Evolutionary conservation across 2,329 filamentous ascomycete genomes (phyloP), one percentile per base, ranked within the genome.

Genomic region (Paraphoma sp.): DNA sequence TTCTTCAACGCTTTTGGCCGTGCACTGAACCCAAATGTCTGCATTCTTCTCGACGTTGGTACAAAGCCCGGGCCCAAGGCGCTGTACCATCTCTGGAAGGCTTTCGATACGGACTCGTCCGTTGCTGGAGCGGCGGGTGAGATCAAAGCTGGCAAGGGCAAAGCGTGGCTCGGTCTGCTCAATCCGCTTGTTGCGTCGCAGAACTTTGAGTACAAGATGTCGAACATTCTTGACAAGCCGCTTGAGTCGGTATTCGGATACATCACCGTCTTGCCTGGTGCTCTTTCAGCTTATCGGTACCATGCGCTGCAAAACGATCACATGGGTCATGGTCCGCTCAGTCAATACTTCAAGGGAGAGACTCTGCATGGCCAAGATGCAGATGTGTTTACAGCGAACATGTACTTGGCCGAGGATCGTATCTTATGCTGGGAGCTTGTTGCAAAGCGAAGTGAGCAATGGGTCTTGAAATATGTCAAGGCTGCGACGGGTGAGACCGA

Each of bases 131-230:
- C 95, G 28, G 97, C 95, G 62, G 95, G 95, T 64, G 95, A 99
- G 77, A 99, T 99, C 78, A 97, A 94, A 75, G 95, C 95, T 0
- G 96, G 96, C 79, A 96, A 97, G 76, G 95, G 95, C 7, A 92
- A 89, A 64, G 88, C 86, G 23, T 93, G 92, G 72, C 81, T 87
- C 5, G 92, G 94, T 60, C 83, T 99, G 14, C 81, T 99, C 45
- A 99, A 99, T 70, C 95, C 95, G 0, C 83, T 99, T 6, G 94
- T 99, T 14, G 95, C 95, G 0, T 96, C 93, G 45, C 95, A 99
- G 71, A 99, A 99, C 75, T 99, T 99, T 66, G 95, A 99, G 81
- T 99, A 99, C 83, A 99, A 99, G 79, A 97, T 99, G 92, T 97
- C 93, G 41, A 99, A 99, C 70, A 99, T 99, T 69, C 83, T 99